Conservation (phyloP, 208 protist genomes). For the Acanthamoeba royreba region DNA sequence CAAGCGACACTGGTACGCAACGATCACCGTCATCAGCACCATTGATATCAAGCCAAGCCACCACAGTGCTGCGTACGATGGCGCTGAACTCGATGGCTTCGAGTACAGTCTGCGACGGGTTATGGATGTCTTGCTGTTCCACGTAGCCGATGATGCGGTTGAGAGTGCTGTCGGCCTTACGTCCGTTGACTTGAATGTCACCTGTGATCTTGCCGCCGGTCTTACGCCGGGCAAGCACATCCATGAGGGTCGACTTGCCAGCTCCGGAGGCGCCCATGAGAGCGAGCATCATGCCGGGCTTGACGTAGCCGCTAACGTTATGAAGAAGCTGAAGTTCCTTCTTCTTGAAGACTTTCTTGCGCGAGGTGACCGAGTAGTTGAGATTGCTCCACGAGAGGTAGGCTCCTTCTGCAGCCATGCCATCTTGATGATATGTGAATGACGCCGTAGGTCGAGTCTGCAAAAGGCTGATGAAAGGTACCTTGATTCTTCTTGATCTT, state of each 20-base stretch:
- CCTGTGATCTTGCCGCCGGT: conserved; percentile 60
- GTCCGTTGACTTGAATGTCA: conserved; percentile 64
- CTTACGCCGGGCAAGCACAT: conserved; percentile 64
- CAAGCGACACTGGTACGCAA: background rate
- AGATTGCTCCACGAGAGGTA: conserved; percentile 65
- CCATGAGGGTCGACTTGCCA: conserved; percentile 66
- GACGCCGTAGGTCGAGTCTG: too few relatives aligned
- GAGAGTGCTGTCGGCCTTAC: conserved; percentile 17
- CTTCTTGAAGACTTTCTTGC: conserved; percentile 49
- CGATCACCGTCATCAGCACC: background rate
- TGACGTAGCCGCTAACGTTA: conserved; percentile 65
- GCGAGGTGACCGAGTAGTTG: conserved; percentile 44
- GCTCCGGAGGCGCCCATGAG: conserved; percentile 69
- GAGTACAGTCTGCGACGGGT: conserved; percentile 57
- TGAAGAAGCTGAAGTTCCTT: conserved; percentile 42
- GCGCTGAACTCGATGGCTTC: conserved; percentile 49
- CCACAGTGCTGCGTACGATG: conserved; percentile 25
- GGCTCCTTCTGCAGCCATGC: background rate
- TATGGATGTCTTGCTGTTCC: conserved; percentile 62
- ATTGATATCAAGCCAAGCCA: too few relatives aligned
- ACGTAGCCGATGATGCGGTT: conserved; percentile 61
- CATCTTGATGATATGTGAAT: too few relatives aligned
- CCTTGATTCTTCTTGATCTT: too few relatives aligned
- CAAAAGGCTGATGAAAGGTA: too few relatives aligned
- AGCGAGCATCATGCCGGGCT: conserved; percentile 67